Conservation (phyloP, 2,329 filamentous ascomycete genomes). For the Exophiala sp. region DNA sequence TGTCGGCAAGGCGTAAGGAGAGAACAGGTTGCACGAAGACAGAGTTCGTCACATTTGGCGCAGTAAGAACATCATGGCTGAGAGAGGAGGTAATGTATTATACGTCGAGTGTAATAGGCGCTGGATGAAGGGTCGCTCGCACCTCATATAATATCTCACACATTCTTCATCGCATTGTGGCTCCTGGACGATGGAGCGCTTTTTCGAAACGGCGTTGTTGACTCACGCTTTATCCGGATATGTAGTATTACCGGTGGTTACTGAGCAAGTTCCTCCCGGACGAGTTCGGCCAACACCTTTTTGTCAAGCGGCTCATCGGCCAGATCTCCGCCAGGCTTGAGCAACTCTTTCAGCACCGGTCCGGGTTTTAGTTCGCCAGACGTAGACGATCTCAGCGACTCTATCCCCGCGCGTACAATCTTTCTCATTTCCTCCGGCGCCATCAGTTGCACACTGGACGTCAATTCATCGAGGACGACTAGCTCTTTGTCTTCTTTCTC, state of each 20-base stretch:
- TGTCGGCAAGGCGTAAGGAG: slow-evolving; percentile 15
- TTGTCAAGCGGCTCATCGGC: slow-evolving; percentile 44
- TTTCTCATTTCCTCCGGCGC: slow-evolving; percentile 39
- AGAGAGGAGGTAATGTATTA: no score
- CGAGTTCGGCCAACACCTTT: slow-evolving; percentile 40
- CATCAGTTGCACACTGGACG: slow-evolving; percentile 41
- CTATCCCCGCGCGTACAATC: slow-evolving; percentile 36
- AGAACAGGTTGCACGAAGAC: neutral
- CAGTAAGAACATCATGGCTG: slow-evolving; percentile 8
- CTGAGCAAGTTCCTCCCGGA: slow-evolving; percentile 31
- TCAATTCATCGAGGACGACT: slow-evolving; percentile 44
- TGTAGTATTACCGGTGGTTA: slow-evolving; percentile 4
- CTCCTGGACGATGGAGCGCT: no score
- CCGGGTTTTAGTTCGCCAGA: slow-evolving; percentile 36
- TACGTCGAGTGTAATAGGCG: no score
- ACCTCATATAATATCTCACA: no score
- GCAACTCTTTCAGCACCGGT: slow-evolving; percentile 41
- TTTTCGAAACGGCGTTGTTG: no score
- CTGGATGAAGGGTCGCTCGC: no score
- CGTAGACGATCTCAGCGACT: slow-evolving; percentile 31
- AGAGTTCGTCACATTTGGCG: slow-evolving; percentile 12
- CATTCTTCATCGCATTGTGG: no score
- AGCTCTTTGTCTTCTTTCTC: slow-evolving; percentile 45
- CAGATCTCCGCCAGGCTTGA: slow-evolving; percentile 40
- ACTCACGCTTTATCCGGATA: neutral